Evolutionary conservation across 78 protist species (phyloP).

Genomic region (Dictyostelium purpureum): DNA sequence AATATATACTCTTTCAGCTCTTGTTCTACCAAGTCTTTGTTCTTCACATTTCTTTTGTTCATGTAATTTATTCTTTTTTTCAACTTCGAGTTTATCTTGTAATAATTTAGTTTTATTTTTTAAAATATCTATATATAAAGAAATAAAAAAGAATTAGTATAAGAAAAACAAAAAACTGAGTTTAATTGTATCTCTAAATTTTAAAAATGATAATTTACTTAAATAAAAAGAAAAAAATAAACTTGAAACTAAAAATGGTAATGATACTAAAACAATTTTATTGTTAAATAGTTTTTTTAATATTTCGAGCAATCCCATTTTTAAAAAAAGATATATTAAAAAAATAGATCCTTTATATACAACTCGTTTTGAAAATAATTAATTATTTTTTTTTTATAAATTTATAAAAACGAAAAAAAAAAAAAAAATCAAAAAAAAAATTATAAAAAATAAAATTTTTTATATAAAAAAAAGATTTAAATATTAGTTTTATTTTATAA

Average conservation of each 20-base stretch:
- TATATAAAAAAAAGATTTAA: no score
- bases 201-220: background rate
- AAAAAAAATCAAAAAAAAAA: no score
- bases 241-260: slow-evolving; percentile 9
- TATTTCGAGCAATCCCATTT: background rate
- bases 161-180: background rate
- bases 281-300: background rate
- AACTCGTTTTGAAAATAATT: no score
- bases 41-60: slow-evolving; percentile 73
- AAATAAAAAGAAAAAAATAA: slow-evolving; percentile 3
- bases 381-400: no score
- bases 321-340: no score
- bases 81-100: slow-evolving; percentile 41
- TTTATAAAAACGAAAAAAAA: no score
- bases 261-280: slow-evolving; percentile 1
- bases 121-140: background rate
- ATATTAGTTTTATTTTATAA: no score
- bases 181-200: background rate
- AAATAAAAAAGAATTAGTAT: background rate
- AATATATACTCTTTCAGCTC: slow-evolving; percentile 56
- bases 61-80: slow-evolving; percentile 32
- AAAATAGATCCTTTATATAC: no score
- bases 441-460: no score
- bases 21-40: slow-evolving; percentile 73
- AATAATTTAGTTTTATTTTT: background rate